Evolutionary conservation across 2,329 filamentous ascomycete genomes (phyloP).

Genomic region (Hymenoscyphus occultus): DNA sequence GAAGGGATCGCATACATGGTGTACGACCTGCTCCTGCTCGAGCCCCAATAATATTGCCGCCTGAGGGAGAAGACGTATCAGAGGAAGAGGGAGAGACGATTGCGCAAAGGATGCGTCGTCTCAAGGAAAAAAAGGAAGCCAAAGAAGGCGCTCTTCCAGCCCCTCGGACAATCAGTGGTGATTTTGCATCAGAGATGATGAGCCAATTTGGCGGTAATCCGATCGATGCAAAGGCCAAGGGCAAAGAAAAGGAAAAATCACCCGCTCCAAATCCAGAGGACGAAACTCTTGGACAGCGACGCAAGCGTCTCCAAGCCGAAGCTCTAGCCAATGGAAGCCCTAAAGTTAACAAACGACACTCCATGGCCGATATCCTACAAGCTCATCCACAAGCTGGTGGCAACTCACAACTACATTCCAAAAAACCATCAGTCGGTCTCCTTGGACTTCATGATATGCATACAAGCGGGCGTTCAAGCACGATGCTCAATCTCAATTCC

Average conservation of each 20-base stretch:
- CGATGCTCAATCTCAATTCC: slow-evolving; percentile 29
- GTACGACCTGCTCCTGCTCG: slow-evolving; percentile 19
- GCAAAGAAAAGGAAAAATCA: slow-evolving; percentile 37
- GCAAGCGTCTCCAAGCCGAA: slow-evolving; percentile 68
- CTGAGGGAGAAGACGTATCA: slow-evolving; percentile 30
- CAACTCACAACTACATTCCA: slow-evolving; percentile 19
- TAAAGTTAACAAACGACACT: slow-evolving; percentile 39
- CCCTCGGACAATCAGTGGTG: slow-evolving; percentile 55
- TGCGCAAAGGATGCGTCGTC: slow-evolving; percentile 60
- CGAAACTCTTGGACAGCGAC: slow-evolving; percentile 76
- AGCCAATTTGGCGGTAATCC: slow-evolving; percentile 55
- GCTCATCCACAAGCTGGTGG: slow-evolving; percentile 47
- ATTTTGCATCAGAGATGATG: slow-evolving; percentile 69
- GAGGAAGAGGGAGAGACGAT: slow-evolving; percentile 61
- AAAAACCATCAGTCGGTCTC: slow-evolving; percentile 31
- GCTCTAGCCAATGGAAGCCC: slow-evolving; percentile 58
- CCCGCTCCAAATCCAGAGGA: slow-evolving; percentile 50
- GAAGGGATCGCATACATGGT: slow-evolving; percentile 34
- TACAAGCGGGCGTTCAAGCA: slow-evolving; percentile 23
- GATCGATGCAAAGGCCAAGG: slow-evolving; percentile 37
- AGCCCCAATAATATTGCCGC: slow-evolving; percentile 29
- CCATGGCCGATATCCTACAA: slow-evolving; percentile 46
- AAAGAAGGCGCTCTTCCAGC: slow-evolving; percentile 30
- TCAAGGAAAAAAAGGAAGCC: slow-evolving; percentile 53
- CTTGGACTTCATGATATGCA: slow-evolving; percentile 31